Base-by-base conservation (phyloP, 148 eudicot genomes). In the Rhododendron ferrugineum region DNA sequence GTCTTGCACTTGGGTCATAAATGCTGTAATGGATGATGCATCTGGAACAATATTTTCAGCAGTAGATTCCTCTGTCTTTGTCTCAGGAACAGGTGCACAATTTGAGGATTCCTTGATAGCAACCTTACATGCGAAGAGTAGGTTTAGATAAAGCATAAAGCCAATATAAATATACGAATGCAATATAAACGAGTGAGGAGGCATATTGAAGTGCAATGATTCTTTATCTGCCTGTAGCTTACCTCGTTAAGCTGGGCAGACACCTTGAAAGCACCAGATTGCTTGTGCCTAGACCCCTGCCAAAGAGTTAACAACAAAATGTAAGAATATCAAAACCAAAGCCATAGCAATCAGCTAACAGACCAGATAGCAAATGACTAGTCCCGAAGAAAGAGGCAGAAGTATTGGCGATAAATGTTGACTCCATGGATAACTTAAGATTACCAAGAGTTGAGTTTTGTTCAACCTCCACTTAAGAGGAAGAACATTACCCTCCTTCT, bases 1-100 rank as follows among this genome's bases (percentile, higher is more conserved):
- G 84, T 89, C 91, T n/a, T 87, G 85, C 62, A 87, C 93, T 87
- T 91, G 93, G 56, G 81, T 23, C 90, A 91, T 88, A 79, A 91
- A 91, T 78, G 93, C 88, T 58, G 89, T 83, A 87, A 91, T 85
- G 42, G 93, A 75, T 18, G 90, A 54, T 37, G 84, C 86, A 89
- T 91, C 93, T 84, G 91, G 91, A 60, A 89, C 82, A 28, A 66
- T 81, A 32, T 72, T 11, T 74, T 88, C 60, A 16, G 73, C 74
- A 62, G 62, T 73, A 44, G 77, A 23, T 86, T 85, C 76, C 82
- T 82, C 89, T 1, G 80, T 16, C 82, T 77, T 44, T 74, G 83
- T 84, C 78, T 87, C 88, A 1, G 85, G 72, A 77, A 82, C 86
- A 32, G 89, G 87, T 22, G 54, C 83, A 82, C 89, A 87, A 85